These are phyloP conservation scores for Aspergillus sclerotioniger DNA, from an alignment of 495 filamentous ascomycete species.

Conservation along the genomic window DNA sequence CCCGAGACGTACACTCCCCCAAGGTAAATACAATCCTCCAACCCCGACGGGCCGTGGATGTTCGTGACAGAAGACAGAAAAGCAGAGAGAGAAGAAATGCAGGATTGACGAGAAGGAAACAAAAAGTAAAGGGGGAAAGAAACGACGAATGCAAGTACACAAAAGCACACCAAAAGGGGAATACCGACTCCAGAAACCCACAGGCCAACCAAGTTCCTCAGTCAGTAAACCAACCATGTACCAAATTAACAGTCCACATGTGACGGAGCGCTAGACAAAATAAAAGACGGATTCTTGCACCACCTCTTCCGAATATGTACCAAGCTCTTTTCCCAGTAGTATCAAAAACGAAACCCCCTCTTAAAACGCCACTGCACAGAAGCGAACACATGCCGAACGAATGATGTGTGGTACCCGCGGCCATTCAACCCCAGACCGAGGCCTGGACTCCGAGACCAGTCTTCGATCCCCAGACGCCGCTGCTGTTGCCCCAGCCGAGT, in stretches of 20 bases:
- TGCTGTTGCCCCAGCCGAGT: constrained; percentile 70
- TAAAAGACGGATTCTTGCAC: constrained; percentile 18
- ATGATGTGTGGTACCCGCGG: background rate
- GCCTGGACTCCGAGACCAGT: constrained; percentile 68
- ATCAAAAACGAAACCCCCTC: constrained; percentile 22
- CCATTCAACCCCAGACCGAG: constrained; percentile 73
- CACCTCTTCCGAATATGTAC: constrained; percentile 27
- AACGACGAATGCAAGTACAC: constrained; percentile 21
- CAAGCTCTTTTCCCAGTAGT: constrained; percentile 26
- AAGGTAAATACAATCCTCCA: constrained; percentile 22
- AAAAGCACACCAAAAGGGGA: constrained; percentile 23
- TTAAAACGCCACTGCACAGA: constrained; percentile 29
- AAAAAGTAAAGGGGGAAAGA: constrained; percentile 8
- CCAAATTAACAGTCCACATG: constrained; percentile 27
- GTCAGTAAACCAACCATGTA: constrained; percentile 32
- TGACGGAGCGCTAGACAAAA: constrained; percentile 23
- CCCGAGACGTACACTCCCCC: constrained; percentile 21
- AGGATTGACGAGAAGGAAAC: constrained; percentile 12
- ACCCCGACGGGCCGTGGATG: constrained; percentile 8
- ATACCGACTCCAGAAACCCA: constrained; percentile 32
- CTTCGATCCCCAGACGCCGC: constrained; percentile 74
- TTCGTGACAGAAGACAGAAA: constrained; percentile 12
- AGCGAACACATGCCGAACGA: constrained; percentile 23
- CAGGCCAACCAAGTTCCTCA: constrained; percentile 27
- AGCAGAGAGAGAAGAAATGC: constrained; percentile 2